Percentiles rank a stretch among this genome's conserved stretches.
These are phyloP conservation scores for Ceratocystis papillata DNA, from an alignment of 2,329 filamentous ascomycete genomes.

Conservation along the genomic window DNA sequence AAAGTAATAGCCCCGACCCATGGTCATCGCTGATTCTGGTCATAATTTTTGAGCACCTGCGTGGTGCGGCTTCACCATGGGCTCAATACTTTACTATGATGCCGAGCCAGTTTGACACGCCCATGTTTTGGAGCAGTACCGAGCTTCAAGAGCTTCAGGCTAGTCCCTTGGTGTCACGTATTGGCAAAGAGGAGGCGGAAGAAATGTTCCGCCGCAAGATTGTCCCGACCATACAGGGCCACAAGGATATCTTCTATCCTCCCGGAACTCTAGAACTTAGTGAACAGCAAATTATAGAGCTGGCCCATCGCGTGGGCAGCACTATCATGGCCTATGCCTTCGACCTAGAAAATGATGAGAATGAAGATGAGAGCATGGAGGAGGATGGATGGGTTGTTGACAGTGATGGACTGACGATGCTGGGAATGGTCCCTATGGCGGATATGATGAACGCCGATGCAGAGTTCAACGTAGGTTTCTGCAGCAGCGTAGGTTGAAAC, in stretches of 20 bases:
- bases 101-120: slow-evolving; percentile 61
- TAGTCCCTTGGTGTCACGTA: slow-evolving; percentile 63
- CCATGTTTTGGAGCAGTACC: slow-evolving; percentile 74
- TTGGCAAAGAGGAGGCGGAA: slow-evolving; percentile 64
- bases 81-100: slow-evolving; percentile 67
- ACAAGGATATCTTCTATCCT: slow-evolving; percentile 39
- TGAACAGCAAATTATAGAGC: slow-evolving; percentile 38
- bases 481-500: neutral
- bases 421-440: slow-evolving; percentile 85
- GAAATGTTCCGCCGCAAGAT: slow-evolving; percentile 50
- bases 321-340: slow-evolving; percentile 91
- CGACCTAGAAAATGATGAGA: slow-evolving; percentile 54
- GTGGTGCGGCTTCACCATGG: slow-evolving; percentile 54
- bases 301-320: slow-evolving; percentile 72
- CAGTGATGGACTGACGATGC: slow-evolving; percentile 45
- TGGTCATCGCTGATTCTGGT: slow-evolving; percentile 58
- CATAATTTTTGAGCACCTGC: slow-evolving; percentile 65
- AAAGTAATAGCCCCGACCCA: slow-evolving; percentile 37
- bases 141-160: slow-evolving; percentile 66
- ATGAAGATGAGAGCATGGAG: slow-evolving; percentile 45
- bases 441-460: slow-evolving; percentile 85
- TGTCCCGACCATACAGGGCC: slow-evolving; percentile 40
- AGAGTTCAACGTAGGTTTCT: slow-evolving; percentile 54
- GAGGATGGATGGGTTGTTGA: slow-evolving; percentile 57
- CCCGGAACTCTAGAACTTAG: slow-evolving; percentile 30